Evolutionary conservation across 1,139 yeast species (phyloP).

Genomic region (Saccharomycopsis hybrid): DNA sequence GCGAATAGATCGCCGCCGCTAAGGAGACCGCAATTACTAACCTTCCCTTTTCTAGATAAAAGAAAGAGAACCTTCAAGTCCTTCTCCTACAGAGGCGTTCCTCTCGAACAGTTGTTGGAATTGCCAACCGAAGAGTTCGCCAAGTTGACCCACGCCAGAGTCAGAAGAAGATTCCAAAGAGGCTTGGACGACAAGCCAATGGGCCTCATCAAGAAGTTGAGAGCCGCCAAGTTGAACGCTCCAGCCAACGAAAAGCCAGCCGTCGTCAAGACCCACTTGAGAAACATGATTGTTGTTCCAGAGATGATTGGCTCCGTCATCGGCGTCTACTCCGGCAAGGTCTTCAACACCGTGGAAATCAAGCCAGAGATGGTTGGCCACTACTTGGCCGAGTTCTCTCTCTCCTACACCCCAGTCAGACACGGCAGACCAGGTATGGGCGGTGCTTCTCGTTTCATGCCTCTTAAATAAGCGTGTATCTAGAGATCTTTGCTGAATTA

Average conservation of each 20-base stretch:
- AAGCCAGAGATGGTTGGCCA: slow-evolving; percentile 99
- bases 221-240: slow-evolving; percentile 94
- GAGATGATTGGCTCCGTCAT: slow-evolving; percentile 99
- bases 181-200: slow-evolving; percentile 95
- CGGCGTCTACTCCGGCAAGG: slow-evolving; percentile 99
- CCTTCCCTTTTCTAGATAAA: slow-evolving; percentile 37
- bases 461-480: slow-evolving; percentile 39
- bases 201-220: slow-evolving; percentile 96
- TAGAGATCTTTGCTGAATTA: no score
- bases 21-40: no score
- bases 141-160: slow-evolving; percentile 96
- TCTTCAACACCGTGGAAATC: slow-evolving; percentile 98
- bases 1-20: no score
- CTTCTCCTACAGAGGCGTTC: slow-evolving; percentile 99
- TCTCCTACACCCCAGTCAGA: slow-evolving; percentile 99
- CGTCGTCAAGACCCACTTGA: slow-evolving; percentile 96
- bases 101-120: slow-evolving; percentile 89
- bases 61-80: slow-evolving; percentile 93
- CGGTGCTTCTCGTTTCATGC: slow-evolving; percentile 75
- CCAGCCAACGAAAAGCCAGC: slow-evolving; percentile 97
- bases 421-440: slow-evolving; percentile 97
- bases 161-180: slow-evolving; percentile 98
- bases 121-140: slow-evolving; percentile 96
- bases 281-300: slow-evolving; percentile 98
- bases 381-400: slow-evolving; percentile 99